Conservation (phyloP, 2,329 filamentous ascomycete species). For the Rutstroemia sp. region DNA sequence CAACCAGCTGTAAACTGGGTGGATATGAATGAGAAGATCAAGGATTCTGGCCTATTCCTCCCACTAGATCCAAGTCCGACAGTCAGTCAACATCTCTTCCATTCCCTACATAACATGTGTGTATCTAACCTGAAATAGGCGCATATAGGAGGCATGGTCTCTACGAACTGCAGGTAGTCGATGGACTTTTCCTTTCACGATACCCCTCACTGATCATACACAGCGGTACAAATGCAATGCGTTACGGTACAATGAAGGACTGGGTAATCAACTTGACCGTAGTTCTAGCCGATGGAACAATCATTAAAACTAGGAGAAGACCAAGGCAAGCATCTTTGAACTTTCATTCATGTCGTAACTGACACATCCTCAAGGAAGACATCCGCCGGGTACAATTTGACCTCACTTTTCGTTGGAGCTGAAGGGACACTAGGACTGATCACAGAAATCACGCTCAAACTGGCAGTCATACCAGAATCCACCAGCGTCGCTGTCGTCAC, state of each 20-base stretch:
- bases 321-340: constrained; percentile 40
- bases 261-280: constrained; percentile 80
- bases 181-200: background rate
- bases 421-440: constrained; percentile 76
- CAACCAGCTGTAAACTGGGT: constrained; percentile 87
- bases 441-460: constrained; percentile 76
- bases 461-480: constrained; percentile 66
- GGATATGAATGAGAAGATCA: constrained; percentile 65
- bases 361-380: constrained; percentile 44
- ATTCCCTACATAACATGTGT: background rate
- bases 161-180: constrained; percentile 51
- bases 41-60: constrained; percentile 73
- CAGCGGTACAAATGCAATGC: constrained; percentile 70
- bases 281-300: constrained; percentile 67
- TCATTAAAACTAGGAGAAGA: constrained; percentile 69
- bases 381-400: constrained; percentile 76
- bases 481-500: constrained; percentile 70
- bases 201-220: background rate
- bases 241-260: constrained; percentile 82
- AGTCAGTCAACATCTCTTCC: background rate
- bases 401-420: constrained; percentile 68
- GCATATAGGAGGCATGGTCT: constrained; percentile 76
- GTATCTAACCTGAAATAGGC: constrained; percentile 33
- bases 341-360: no score
- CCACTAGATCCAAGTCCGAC: constrained; percentile 69